Conservation (phyloP, 441 rosid genomes). For the Euphorbia schlechtendalii region DNA sequence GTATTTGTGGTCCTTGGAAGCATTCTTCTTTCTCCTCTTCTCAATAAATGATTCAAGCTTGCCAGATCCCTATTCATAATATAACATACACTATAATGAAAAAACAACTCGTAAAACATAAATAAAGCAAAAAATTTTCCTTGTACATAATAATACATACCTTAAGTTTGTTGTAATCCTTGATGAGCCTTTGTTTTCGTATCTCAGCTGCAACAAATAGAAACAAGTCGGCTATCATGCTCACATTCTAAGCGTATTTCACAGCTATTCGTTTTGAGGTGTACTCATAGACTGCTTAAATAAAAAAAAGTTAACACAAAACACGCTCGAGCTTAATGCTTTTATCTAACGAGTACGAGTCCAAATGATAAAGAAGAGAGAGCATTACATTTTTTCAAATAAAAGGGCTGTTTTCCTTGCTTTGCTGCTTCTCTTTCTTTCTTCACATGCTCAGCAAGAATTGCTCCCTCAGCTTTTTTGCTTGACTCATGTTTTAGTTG, state of each 20-base stretch:
- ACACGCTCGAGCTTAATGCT: not conserved
- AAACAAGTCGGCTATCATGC: constrained; percentile 18
- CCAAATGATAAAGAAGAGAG: constrained; percentile 11
- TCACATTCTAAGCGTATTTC: too few species aligned
- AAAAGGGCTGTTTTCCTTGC: constrained; percentile 77
- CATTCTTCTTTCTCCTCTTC: constrained; percentile 77
- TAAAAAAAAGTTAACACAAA: too few species aligned
- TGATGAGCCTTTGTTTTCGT: constrained; percentile 56
- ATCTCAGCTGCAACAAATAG: constrained; percentile 66
- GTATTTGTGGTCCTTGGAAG: constrained; percentile 73
- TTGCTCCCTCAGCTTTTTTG: constrained; percentile 45
- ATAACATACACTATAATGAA: constrained; percentile 9
- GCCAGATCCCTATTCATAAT: constrained; percentile 48
- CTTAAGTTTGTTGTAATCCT: constrained; percentile 76
- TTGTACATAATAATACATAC: constrained; percentile 30
- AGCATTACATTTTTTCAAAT: constrained; percentile 71
- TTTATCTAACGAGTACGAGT: not conserved
- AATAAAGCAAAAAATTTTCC: too few species aligned
- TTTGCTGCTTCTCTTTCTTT: constrained; percentile 82
- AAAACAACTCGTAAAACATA: too few species aligned
- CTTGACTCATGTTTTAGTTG: constrained; percentile 55
- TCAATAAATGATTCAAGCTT: constrained; percentile 71
- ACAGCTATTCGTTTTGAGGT: too few species aligned
- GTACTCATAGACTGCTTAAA: too few species aligned
- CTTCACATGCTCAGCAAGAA: constrained; percentile 70